Conservation (phyloP, 2,329 filamentous ascomycete genomes). For the Monilinia fructicola region DNA sequence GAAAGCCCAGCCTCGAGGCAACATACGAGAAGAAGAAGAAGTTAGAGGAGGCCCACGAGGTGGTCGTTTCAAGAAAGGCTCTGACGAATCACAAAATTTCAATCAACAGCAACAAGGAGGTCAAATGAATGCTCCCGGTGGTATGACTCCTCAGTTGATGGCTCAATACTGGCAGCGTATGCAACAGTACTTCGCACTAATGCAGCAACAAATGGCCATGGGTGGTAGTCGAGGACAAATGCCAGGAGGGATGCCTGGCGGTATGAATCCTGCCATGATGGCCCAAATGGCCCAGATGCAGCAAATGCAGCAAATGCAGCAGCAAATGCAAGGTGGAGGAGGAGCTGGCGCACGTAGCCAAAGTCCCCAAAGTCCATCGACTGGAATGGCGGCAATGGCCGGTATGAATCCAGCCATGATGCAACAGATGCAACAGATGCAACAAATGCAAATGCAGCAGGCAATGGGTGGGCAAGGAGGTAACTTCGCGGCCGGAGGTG, state of each 20-base stretch:
- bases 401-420: constrained; percentile 50
- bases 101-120: constrained; percentile 40
- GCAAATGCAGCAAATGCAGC: constrained; percentile 65
- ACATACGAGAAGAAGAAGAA: constrained; percentile 87
- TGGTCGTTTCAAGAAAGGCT: constrained; percentile 56
- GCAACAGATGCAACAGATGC: constrained; percentile 54
- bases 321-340: constrained; percentile 45
- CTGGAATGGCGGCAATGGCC: constrained; percentile 39
- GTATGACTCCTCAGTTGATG: constrained; percentile 96
- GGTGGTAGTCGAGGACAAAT: constrained; percentile 57
- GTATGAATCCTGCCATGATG: constrained; percentile 75
- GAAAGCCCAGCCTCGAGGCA: constrained; percentile 92
- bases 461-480: constrained; percentile 37
- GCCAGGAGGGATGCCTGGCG: constrained; percentile 52
- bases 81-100: constrained; percentile 47
- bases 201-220: constrained; percentile 92
- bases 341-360: constrained; percentile 37
- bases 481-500: constrained; percentile 39
- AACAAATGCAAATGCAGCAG: constrained; percentile 50
- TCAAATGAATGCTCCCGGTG: constrained; percentile 47
- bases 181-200: constrained; percentile 95
- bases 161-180: constrained; percentile 98
- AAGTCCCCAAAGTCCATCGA: constrained; percentile 39
- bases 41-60: constrained; percentile 56
- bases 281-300: constrained; percentile 74